phyloP scores from a whole-genome alignment of 495 filamentous ascomycete genomes.

The Penicillium longicatenatum region DNA sequence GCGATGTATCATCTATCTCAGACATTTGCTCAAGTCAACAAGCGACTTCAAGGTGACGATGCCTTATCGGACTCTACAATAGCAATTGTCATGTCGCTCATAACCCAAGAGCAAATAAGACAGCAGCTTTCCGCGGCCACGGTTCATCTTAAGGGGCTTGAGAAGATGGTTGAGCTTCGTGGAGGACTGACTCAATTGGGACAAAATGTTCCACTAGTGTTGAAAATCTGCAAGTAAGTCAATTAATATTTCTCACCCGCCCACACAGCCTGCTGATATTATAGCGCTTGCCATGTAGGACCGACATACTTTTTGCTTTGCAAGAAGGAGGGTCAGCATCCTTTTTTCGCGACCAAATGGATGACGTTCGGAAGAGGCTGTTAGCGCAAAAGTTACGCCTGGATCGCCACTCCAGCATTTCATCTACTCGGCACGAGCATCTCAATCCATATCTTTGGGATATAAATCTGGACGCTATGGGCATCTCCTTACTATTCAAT shows the following conservation, averaged over 20 bases:
- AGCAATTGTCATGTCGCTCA: constrained; percentile 16
- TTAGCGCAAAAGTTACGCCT: constrained; percentile 7
- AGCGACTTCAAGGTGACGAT: constrained; percentile 19
- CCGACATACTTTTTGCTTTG: constrained; percentile 24
- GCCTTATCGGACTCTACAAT: constrained; percentile 28
- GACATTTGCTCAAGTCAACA: constrained; percentile 19
- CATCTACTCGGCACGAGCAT: neutral
- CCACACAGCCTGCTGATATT: neutral
- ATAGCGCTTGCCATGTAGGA: constrained; percentile 7
- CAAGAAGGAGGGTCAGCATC: constrained; percentile 15
- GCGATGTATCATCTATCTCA: constrained; percentile 27
- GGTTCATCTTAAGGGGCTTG: constrained; percentile 23
- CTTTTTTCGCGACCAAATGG: constrained; percentile 28
- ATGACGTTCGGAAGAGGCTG: constrained; percentile 5
- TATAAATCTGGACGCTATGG: constrained; percentile 20
- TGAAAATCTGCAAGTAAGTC: constrained; percentile 31
- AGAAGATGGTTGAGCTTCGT: constrained; percentile 24
- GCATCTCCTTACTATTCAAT: constrained; percentile 19
- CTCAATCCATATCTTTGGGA: constrained; percentile 16
- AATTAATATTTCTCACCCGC: neutral
- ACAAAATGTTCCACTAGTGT: constrained; percentile 16
- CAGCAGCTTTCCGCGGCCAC: constrained; percentile 13
- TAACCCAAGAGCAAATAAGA: constrained; percentile 25
- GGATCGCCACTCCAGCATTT: neutral
- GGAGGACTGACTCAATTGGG: constrained; percentile 25